Evolutionary conservation across 768 basidiomycete species (phyloP), one percentile per base, ranked within the genome.

Genomic region (Russula ochroleuca): DNA sequence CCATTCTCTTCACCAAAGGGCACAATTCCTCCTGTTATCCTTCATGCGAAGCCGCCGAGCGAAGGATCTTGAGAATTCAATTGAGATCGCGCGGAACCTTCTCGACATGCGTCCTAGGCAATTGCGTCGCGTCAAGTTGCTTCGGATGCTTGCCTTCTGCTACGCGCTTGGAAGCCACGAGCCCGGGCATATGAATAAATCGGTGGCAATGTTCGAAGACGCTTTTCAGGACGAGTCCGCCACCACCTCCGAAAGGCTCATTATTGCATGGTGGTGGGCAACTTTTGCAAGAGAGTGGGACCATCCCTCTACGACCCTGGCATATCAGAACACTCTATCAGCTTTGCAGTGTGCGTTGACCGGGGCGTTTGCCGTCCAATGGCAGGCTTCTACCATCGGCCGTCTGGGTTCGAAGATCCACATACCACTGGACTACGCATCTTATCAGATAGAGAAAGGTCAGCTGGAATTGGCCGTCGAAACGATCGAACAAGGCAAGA

Each of bases 401-500:
- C 38, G 25, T 13, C 40, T 59, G 4, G 59, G 59, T 15, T 33
- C 17, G 25, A 11, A 21, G 25, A 51, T 33, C 2, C 50, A 33
- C 17, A 57, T 62, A 38, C 55, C 62, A 37, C 9, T 40, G 1
- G 57, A 63, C 0, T 59, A 53, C 5, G 57, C 62, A 6, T 59
- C 62, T 11, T 53, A 38, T 47, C 57, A 45, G 25, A 48, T 59
- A 5, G 19, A 38, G 8, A 28, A 11, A 31, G 62, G n/a, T 17
- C 50, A 37, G 31, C 21, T 59, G 6, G 62, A 58, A 35, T 33
- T 28, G 43, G 62, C 62, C 5, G 8, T 63, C 28, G 57, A 59
- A 33, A 52, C 62, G n/a, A 38, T 63, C 4, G 62, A 63, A 19
- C 55, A 38, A 45, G 62, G 62, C 6, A 50, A 38, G 38, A 23